Base-by-base conservation (phyloP, 768 basidiomycete species). In the Paxillus involutus region DNA sequence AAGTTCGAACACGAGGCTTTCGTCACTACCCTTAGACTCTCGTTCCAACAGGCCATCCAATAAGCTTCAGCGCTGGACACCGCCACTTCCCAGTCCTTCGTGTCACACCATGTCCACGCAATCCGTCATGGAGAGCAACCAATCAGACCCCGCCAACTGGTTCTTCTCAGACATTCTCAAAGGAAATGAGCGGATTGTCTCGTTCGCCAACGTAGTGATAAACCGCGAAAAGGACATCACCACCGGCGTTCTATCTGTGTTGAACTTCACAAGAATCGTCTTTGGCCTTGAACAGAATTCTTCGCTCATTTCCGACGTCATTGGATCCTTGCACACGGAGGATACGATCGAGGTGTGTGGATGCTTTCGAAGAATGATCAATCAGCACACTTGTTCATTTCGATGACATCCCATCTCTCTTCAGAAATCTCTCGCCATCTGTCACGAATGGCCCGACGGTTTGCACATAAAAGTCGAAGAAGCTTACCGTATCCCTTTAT, bases 191-290 rank as follows among this genome's bases (percentile, higher is more conserved):
- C 57, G 69, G 29, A 67, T 79, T 47, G 60, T 79, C 30, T 76
- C 77, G 9, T 75, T 78, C 53, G 68, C 64, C 11, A 75, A 79
- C 12, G 69, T 76, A 12, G 75, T 77, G 43, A 74, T 81, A 35
- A 70, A 73, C 14, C 50, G 47, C 21, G 55, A 58, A 51, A 50
- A 52, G 37, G 66, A 47, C 30, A 44, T 49, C 16, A 75, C 82
- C 13, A 71, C 81, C 2, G 80, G 80, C 53, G 80, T 81, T 13
- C 72, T 88, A 19, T 84, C 81, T 5, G 80, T 80, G 2, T 65
- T 87, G 43, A 86, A 87, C 59, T 85, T 82, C 49, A 77, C 77
- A 4, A 74, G 83, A 45, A 58, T 80, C 11, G 71, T 77, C 19
- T 75, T 85, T 26, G 41, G 49, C 13, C 46, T 44, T 16, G 55